Percentiles rank a stretch among this genome's conserved stretches.
Evolutionary conservation across 2,329 filamentous ascomycete genomes (phyloP).

Genomic region (Paraconiothyrium brasiliense): DNA sequence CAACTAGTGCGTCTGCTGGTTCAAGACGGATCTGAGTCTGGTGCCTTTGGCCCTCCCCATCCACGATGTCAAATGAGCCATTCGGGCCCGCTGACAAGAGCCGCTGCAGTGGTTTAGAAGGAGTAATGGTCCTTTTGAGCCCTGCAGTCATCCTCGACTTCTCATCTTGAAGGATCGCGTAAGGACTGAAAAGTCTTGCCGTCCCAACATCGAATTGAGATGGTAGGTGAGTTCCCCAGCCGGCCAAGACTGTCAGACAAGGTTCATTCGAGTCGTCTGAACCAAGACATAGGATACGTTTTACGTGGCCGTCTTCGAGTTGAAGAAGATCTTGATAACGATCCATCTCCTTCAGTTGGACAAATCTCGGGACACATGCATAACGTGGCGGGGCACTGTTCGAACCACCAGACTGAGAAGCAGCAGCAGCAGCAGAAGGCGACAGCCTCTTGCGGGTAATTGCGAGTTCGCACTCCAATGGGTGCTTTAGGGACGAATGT

Average conservation of each 20-base stretch:
- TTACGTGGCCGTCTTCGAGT: conserved; percentile 41
- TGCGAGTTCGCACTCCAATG: conserved; percentile 49
- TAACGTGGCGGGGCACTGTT: conserved; percentile 38
- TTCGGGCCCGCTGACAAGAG: conserved; percentile 36
- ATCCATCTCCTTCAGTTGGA: conserved; percentile 36
- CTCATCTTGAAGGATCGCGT: conserved; percentile 39
- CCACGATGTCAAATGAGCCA: conserved; percentile 43
- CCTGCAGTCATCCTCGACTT: conserved; percentile 43
- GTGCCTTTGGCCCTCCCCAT: conserved; percentile 44
- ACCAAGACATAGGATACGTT: conserved; percentile 41
- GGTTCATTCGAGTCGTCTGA: conserved; percentile 30
- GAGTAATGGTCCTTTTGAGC: conserved; percentile 42
- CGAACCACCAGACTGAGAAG: conserved; percentile 34
- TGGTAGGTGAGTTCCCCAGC: conserved; percentile 49
- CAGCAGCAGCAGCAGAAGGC: conserved; percentile 39
- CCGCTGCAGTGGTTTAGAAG: conserved; percentile 31
- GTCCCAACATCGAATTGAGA: conserved; percentile 35
- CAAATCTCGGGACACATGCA: conserved; percentile 46
- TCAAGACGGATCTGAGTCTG: conserved; percentile 42
- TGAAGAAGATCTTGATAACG: conserved; percentile 43
- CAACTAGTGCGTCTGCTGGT: conserved; percentile 39
- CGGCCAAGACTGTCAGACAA: conserved; percentile 43
- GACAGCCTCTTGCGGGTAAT: conserved; percentile 48
- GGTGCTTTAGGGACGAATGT: conserved; percentile 42
- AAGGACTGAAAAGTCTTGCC: conserved; percentile 47